A percentile compares a stretch with the other conserved stretches of the same genome.
Conservation (phyloP, 2,329 filamentous ascomycete genomes). For the Trichoderma lentiforme region DNA sequence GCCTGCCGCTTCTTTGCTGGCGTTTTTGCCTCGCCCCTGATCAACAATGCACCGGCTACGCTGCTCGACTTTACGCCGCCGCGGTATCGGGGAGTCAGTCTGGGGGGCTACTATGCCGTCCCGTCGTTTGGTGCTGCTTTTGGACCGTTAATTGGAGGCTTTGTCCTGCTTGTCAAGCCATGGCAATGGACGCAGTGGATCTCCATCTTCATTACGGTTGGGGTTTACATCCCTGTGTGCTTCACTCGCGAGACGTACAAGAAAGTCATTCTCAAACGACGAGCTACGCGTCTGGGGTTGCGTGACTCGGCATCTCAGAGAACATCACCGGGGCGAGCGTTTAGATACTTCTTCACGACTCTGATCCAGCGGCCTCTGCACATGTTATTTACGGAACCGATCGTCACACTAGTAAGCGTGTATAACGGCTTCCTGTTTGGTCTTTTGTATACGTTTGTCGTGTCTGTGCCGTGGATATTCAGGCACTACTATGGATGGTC, state of each 20-base stretch:
- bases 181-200: slow-evolving; percentile 58
- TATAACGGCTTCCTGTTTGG: slow-evolving; percentile 64
- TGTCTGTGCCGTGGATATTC: slow-evolving; percentile 65
- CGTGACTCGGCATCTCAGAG: slow-evolving; percentile 27
- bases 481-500: slow-evolving; percentile 57
- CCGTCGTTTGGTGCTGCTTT: slow-evolving; percentile 64
- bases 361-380: slow-evolving; percentile 62
- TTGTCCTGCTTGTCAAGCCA: slow-evolving; percentile 59
- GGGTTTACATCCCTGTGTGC: slow-evolving; percentile 56
- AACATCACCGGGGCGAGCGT: slow-evolving; percentile 25
- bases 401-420: slow-evolving; percentile 61
- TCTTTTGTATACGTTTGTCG: slow-evolving; percentile 58
- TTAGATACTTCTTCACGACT: slow-evolving; percentile 37
- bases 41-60: slow-evolving; percentile 61
- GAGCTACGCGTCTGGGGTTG: slow-evolving; percentile 39
- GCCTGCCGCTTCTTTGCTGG: slow-evolving; percentile 69
- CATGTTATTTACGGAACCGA: slow-evolving; percentile 67
- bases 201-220: slow-evolving; percentile 36
- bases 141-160: slow-evolving; percentile 65
- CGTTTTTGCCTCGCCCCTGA: slow-evolving; percentile 57
- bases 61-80: slow-evolving; percentile 60
- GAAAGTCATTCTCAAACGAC: slow-evolving; percentile 50
- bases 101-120: slow-evolving; percentile 61
- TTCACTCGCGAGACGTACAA: slow-evolving; percentile 62
- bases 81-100: slow-evolving; percentile 53